Evolutionary conservation across 192 early-diverging fungal genomes (phyloP).

Genomic region (Gigaspora rosea): DNA sequence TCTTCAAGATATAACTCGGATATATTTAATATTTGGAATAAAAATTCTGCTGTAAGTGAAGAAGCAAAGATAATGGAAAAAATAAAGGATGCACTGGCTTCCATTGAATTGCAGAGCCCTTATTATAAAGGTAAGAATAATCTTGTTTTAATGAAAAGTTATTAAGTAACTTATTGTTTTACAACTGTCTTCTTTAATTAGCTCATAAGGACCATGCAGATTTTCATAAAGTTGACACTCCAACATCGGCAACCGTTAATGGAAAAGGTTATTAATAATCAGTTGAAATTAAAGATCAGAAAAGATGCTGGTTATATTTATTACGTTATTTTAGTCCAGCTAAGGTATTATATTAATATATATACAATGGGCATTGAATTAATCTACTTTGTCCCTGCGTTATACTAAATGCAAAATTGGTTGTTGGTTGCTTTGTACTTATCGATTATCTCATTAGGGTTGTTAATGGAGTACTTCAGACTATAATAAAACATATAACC

Average conservation of each 20-base stretch:
- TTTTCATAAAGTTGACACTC: slow-evolving; percentile 5
- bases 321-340: too few relatives aligned
- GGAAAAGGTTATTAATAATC: neutral
- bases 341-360: too few relatives aligned
- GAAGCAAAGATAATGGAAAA: slow-evolving; percentile 45
- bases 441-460: too few relatives aligned
- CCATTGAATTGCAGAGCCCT: slow-evolving; percentile 43
- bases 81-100: slow-evolving; percentile 39
- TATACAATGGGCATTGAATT: too few relatives aligned
- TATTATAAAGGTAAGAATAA: slow-evolving; percentile 49
- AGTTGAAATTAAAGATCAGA: too few relatives aligned
- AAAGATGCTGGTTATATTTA: too few relatives aligned
- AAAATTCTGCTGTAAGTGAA: slow-evolving; percentile 40
- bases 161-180: neutral
- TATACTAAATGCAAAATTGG: too few relatives aligned
- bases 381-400: too few relatives aligned
- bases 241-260: neutral
- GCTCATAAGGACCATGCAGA: slow-evolving; percentile 27
- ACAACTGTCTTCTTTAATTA: neutral
- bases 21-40: slow-evolving; percentile 55
- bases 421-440: too few relatives aligned
- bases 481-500: too few relatives aligned
- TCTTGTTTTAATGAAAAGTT: neutral
- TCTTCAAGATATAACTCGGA: slow-evolving; percentile 52
- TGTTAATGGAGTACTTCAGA: too few relatives aligned